Percentiles rank a stretch among this genome's conserved stretches.
Evolutionary conservation across 495 filamentous ascomycete genomes (phyloP).

Genomic region (Hypoxylon cercidicola): DNA sequence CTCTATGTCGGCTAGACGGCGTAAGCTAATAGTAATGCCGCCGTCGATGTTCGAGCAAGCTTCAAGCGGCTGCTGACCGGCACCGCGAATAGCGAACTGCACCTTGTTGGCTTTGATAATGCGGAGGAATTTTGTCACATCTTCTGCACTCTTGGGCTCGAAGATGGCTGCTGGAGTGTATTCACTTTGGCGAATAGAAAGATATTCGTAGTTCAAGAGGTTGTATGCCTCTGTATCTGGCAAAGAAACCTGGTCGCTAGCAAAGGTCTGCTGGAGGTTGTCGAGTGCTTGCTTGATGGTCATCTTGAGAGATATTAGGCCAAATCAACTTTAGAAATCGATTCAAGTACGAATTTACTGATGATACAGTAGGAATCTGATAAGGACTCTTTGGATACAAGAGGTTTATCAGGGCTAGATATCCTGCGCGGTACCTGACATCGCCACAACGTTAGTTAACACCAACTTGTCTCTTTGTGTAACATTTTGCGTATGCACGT

Average conservation of each 20-base stretch:
- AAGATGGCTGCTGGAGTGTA: conserved; percentile 16
- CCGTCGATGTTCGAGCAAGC: conserved; percentile 3
- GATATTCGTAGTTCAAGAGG: conserved; percentile 4
- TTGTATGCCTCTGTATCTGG: neutral
- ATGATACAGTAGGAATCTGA: too few relatives aligned
- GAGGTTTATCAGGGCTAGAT: too few relatives aligned
- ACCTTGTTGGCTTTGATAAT: conserved; percentile 4
- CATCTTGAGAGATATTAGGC: conserved; percentile 2
- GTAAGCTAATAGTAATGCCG: conserved; percentile 5
- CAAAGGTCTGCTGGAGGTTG: neutral
- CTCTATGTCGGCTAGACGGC: conserved; percentile 4
- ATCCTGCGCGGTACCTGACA: too few relatives aligned
- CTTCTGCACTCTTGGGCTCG: conserved; percentile 13
- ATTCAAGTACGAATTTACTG: too few relatives aligned
- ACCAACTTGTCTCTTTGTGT: too few relatives aligned
- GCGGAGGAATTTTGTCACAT: conserved; percentile 13
- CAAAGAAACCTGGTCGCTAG: conserved; percentile 1
- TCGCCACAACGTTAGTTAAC: too few relatives aligned
- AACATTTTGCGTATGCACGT: too few relatives aligned
- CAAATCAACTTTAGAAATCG: too few relatives aligned
- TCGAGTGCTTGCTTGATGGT: neutral
- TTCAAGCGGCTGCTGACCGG: neutral
- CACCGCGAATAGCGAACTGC: conserved; percentile 1
- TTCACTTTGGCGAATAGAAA: conserved; percentile 2
- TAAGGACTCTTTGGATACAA: too few relatives aligned